Evolutionary conservation across 305 asterid genomes (phyloP).

Genomic region (Fraxinus albicans): DNA sequence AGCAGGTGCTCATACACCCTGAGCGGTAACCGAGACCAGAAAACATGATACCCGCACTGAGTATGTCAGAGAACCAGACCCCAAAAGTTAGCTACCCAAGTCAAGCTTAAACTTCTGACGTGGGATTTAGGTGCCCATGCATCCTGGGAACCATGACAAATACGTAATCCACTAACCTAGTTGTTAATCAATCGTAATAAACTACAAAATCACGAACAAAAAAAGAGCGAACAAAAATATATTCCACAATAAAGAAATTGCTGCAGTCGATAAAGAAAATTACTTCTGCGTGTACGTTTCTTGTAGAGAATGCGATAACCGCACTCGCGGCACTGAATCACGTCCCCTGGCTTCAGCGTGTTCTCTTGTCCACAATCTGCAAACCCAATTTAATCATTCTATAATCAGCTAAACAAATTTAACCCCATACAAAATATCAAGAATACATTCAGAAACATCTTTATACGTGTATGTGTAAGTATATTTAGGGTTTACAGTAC

Average conservation of each 20-base stretch:
- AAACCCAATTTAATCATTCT: not conserved
- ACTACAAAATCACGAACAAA: not conserved
- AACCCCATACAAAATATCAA: not conserved
- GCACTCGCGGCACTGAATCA: constrained; percentile 88
- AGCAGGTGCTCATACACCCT: no score
- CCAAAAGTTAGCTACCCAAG: no score
- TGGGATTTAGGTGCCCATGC: no score
- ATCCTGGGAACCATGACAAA: no score
- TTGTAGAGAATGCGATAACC: constrained; percentile 90
- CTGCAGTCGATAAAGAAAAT: not conserved
- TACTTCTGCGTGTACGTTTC: constrained; percentile 90
- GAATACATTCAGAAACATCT: not conserved
- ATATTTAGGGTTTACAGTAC: constrained; percentile 22
- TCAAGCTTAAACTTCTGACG: no score
- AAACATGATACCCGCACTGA: no score
- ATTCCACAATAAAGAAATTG: not conserved
- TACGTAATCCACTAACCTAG: not conserved
- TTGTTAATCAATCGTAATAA: not conserved
- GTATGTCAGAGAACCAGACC: no score
- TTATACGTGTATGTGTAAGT: no score
- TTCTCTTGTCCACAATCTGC: constrained; percentile 91
- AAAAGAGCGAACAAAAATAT: not conserved
- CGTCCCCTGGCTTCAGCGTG: constrained; percentile 75
- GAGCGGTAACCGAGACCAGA: no score
- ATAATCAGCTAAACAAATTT: not conserved